These are phyloP conservation scores for Aspergillus ruber DNA, from an alignment of 2,329 filamentous ascomycete species.

Conservation along the genomic window DNA sequence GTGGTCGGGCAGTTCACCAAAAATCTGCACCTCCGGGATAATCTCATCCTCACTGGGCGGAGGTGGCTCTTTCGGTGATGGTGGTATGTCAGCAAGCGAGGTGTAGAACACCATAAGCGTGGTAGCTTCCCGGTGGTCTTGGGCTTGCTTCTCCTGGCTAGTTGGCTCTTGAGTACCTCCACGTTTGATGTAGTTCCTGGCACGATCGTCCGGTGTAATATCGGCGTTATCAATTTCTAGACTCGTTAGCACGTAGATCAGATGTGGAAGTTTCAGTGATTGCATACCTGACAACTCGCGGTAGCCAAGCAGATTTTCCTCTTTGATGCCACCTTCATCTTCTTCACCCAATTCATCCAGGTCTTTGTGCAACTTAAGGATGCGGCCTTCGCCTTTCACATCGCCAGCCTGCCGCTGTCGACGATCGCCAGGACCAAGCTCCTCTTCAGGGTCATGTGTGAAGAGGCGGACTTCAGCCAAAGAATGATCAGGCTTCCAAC, in stretches of 20 bases:
- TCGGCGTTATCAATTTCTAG: conserved; percentile 35
- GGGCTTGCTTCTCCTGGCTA: conserved; percentile 38
- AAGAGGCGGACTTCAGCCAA: conserved; percentile 55
- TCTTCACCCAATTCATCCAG: conserved; percentile 55
- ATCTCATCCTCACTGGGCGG: conserved; percentile 31
- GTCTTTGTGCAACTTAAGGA: conserved; percentile 47
- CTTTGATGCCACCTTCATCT: conserved; percentile 46
- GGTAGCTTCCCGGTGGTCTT: conserved; percentile 42
- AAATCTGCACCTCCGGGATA: conserved; percentile 28
- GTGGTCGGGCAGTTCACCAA: conserved; percentile 39
- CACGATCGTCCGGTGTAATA: conserved; percentile 28
- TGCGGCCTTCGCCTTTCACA: conserved; percentile 51
- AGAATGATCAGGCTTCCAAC: conserved; percentile 53
- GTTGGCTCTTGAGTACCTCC: conserved; percentile 34
- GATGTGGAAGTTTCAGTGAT: background rate
- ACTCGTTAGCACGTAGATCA: conserved; percentile 5
- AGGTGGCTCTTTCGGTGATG: conserved; percentile 43
- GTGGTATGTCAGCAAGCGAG: conserved; percentile 39
- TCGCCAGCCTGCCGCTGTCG: conserved; percentile 54
- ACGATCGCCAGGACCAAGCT: conserved; percentile 53
- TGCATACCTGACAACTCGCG: conserved; percentile 28
- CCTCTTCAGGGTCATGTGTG: conserved; percentile 58
- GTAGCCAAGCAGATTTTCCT: conserved; percentile 35
- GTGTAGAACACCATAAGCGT: conserved; percentile 46
- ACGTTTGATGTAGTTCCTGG: conserved; percentile 36